phyloP scores from a whole-genome alignment of 1,284 basidiomycete species.

The Trametes pubescens region DNA sequence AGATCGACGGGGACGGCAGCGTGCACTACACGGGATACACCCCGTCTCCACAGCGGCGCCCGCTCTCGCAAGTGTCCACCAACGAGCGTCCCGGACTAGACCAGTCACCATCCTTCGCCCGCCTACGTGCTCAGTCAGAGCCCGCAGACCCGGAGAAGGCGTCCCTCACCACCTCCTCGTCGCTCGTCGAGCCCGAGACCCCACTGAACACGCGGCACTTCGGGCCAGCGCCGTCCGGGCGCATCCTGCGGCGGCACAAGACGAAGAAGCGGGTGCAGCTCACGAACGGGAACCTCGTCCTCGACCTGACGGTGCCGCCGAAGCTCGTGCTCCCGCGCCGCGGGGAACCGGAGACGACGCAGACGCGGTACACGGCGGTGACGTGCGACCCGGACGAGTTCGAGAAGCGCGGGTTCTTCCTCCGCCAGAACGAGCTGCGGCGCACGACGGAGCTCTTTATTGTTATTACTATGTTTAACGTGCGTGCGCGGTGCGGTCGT shows the following conservation, averaged over 20 bases:
- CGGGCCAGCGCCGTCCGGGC: conserved; percentile 85
- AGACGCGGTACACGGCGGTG: conserved; percentile 87
- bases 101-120: conserved; percentile 23
- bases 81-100: conserved; percentile 28
- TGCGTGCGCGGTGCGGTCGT: conserved; percentile 48
- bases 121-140: conserved; percentile 30
- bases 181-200: conserved; percentile 41
- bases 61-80: conserved; percentile 25
- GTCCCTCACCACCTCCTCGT: conserved; percentile 34
- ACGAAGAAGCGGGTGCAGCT: conserved; percentile 75
- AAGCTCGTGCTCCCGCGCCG: conserved; percentile 84
- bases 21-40: conserved; percentile 59
- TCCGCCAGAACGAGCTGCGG: conserved; percentile 85
- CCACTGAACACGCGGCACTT: conserved; percentile 81
- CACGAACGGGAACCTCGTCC: conserved; percentile 87
- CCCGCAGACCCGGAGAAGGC: conserved; percentile 36
- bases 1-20: conserved; percentile 60
- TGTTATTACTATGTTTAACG: conserved; percentile 96
- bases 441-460: conserved; percentile 93
- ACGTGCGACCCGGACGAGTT: conserved; percentile 97
- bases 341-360: conserved; percentile 85
- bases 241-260: conserved; percentile 78
- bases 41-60: conserved; percentile 31
- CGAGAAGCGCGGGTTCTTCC: conserved; percentile 80
- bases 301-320: conserved; percentile 86